Base-by-base conservation (phyloP, 1,284 basidiomycete genomes). In the Tilletia walkeri region DNA sequence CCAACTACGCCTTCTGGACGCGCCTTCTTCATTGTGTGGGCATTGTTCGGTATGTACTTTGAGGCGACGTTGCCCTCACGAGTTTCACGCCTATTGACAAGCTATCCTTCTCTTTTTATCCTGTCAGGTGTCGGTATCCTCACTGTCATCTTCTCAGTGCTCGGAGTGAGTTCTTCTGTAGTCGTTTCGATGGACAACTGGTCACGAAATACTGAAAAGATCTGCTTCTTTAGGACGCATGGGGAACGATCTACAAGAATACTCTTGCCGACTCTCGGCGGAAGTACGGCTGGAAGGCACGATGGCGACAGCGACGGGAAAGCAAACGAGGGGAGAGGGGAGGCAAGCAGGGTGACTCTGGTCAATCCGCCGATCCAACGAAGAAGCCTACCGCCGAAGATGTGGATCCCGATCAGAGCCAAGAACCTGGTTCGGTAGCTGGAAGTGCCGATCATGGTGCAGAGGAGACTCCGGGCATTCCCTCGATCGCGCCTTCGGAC, bases 1-100 rank as follows among this genome's bases (percentile, higher is more conserved):
- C 73, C 72, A 1, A 38, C 59, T 3, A 73, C 76, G 53, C 74
- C 77, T 69, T 88, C 89, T 4, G 92, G 92, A 2, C 87, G 91
- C 34, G 88, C 89, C 4, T 87, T 93, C 65, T 93, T 94, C 82
- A 88, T 93, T 67, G 88, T 89, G 7, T 93, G 92, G 92, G 90
- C 91, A 0, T 83, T 94, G 59, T 66, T 66, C 20, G 65, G 65
- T 49, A 48, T 4, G 59, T 45, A 9, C 14, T 7, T 45, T 45
- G 41, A 45, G 41, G 41, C 41, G 24, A 30, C 24, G 24, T 30
- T 30, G 24, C 2, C 24, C 24, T 30, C 24, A 30, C 24, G 24
- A 30, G 24, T 2, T 2, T 30, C 24, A 30, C 24, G 24, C 24
- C 24, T 30, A 30, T 30, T 30, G 24, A 30, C 24, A 30, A 30